Percentiles rank a stretch among this genome's conserved stretches.
These are phyloP conservation scores for Mycena galopus DNA, from an alignment of 768 basidiomycete species.

Conservation along the genomic window DNA sequence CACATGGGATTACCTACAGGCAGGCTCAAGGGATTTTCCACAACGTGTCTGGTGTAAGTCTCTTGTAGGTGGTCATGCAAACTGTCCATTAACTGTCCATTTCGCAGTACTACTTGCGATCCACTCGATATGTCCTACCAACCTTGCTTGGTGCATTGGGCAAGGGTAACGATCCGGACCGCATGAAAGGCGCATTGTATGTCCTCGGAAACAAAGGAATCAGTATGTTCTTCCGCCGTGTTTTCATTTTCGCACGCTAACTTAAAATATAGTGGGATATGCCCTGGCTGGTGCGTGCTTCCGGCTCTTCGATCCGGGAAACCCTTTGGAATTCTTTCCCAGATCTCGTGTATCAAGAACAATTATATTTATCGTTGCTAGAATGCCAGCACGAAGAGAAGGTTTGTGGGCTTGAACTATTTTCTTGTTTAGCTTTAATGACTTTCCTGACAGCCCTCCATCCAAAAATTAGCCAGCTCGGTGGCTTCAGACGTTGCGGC, in stretches of 20 bases:
- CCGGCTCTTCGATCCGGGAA: slow-evolving; percentile 24
- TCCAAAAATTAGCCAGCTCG: slow-evolving; percentile 76
- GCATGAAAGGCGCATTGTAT: slow-evolving; percentile 95
- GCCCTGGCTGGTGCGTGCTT: slow-evolving; percentile 70
- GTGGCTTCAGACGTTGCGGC: slow-evolving; percentile 73
- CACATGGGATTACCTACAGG: slow-evolving; percentile 51
- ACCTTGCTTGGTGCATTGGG: slow-evolving; percentile 70
- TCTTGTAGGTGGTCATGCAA: slow-evolving; percentile 1
- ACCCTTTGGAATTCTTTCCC: slow-evolving; percentile 11
- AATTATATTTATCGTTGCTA: slow-evolving; percentile 73
- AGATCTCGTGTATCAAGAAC: slow-evolving; percentile 71
- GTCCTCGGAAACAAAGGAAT: slow-evolving; percentile 80
- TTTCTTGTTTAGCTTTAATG: background rate
- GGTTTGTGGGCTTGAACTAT: slow-evolving; percentile 52
- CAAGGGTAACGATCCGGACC: slow-evolving; percentile 88
- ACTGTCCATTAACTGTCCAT: slow-evolving; percentile 4
- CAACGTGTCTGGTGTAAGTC: slow-evolving; percentile 72
- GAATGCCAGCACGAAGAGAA: slow-evolving; percentile 91
- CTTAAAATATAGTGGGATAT: slow-evolving; percentile 64
- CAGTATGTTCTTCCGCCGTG: slow-evolving; percentile 53
- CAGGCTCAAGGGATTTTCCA: slow-evolving; percentile 78
- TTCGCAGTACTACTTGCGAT: slow-evolving; percentile 75
- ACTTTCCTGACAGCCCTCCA: slow-evolving; percentile 66
- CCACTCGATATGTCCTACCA: slow-evolving; percentile 75
- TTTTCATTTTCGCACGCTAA: slow-evolving; percentile 23